A percentile compares a stretch with the other conserved stretches of the same genome.
Conservation (phyloP, 768 basidiomycete species). For the Boletus pseudo-olivaceus region DNA sequence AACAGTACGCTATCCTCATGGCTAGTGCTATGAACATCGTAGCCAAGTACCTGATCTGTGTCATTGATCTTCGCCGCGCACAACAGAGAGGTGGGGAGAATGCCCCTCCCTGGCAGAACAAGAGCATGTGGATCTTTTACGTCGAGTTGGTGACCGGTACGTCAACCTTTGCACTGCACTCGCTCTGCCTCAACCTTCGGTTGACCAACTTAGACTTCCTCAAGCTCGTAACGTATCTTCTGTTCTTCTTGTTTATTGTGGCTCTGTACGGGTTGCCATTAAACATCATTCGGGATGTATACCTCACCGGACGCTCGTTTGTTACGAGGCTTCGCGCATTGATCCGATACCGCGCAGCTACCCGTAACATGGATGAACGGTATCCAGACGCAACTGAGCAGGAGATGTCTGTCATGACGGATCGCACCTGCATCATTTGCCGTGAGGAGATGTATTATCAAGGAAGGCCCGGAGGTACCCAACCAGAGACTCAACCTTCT, state of each 20-base stretch:
- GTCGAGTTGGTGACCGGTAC: conserved; percentile 87
- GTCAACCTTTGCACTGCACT: conserved; percentile 21
- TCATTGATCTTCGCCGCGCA: conserved; percentile 80
- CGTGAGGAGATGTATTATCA: conserved; percentile 85
- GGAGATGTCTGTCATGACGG: conserved; percentile 77
- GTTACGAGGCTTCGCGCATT: conserved; percentile 82
- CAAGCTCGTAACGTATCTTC: conserved; percentile 87
- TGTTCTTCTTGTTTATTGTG: conserved; percentile 93
- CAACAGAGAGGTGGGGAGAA: conserved; percentile 75
- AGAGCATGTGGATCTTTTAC: conserved; percentile 96
- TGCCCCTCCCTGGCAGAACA: conserved; percentile 93
- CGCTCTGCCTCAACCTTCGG: conserved; percentile 4
- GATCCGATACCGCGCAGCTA: conserved; percentile 89
- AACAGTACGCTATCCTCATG: conserved; percentile 84
- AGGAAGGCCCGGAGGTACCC: conserved; percentile 24
- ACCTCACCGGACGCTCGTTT: conserved; percentile 92
- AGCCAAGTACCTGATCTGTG: conserved; percentile 77
- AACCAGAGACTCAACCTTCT: conserved; percentile 20
- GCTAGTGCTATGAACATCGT: conserved; percentile 75
- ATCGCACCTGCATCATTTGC: conserved; percentile 96
- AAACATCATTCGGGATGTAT: conserved; percentile 96
- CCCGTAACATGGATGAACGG: conserved; percentile 91
- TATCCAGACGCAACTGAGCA: conserved; percentile 91
- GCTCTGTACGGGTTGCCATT: conserved; percentile 92
- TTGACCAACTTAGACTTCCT: conserved; percentile 68